Conservation (phyloP, 163 green algal genomes). For the Smithsoniella earleae region DNA sequence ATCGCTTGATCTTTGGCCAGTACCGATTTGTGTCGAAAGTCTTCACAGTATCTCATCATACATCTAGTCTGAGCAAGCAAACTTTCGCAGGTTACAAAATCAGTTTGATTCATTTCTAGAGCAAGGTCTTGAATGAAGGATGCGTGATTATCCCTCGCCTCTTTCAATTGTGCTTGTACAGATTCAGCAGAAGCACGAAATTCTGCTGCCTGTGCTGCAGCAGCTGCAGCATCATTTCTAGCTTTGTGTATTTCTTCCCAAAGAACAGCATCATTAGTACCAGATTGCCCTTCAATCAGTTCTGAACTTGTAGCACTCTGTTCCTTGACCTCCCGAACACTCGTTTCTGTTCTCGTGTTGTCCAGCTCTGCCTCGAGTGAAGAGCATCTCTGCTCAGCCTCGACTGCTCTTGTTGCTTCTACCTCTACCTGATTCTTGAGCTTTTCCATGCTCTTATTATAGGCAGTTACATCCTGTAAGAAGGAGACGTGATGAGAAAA, state of each 20-base stretch:
- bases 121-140: background rate
- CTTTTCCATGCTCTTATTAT: background rate
- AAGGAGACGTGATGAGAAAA: background rate
- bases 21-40: no score
- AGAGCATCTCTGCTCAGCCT: background rate
- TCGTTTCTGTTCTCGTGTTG: background rate
- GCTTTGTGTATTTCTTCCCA: conserved; percentile 8
- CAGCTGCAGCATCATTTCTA: background rate
- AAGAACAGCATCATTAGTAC: no score
- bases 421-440: background rate
- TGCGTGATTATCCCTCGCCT: background rate
- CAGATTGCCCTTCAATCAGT: no score
- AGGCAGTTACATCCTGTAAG: background rate
- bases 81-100: no score
- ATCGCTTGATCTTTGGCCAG: no score
- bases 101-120: no score
- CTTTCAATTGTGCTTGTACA: background rate
- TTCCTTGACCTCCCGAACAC: background rate
- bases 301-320: background rate
- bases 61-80: no score
- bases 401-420: background rate
- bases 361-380: no score
- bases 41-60: no score
- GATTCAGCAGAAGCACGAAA: background rate
- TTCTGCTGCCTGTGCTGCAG: background rate